These are phyloP conservation scores for Penstemon eatonii DNA, from an alignment of 257 asterid genomes.

Conservation along the genomic window DNA sequence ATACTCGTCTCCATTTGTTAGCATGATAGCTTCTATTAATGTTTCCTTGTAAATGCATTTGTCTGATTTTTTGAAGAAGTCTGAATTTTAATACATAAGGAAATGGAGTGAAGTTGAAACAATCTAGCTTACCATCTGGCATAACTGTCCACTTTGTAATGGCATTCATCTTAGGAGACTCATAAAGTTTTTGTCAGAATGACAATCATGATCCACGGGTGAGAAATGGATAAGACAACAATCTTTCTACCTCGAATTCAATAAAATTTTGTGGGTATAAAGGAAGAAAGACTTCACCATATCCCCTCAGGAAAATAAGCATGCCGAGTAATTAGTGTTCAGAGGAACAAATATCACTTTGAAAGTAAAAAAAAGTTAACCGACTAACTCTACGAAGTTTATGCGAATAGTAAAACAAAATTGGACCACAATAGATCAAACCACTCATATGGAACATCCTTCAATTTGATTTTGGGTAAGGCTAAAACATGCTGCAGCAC, in stretches of 20 bases:
- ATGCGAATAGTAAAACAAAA: constrained; percentile 16
- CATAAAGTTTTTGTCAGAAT: not conserved
- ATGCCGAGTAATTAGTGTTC: not conserved
- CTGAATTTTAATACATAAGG: not conserved
- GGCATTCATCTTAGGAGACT: not conserved
- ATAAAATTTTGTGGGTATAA: not conserved
- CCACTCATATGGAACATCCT: constrained; percentile 28
- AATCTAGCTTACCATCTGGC: too few relatives aligned
- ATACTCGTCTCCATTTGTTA: constrained; percentile 25
- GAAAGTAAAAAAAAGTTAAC: not conserved
- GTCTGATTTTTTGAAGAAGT: not conserved
- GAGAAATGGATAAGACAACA: not conserved
- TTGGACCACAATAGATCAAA: constrained; percentile 29
- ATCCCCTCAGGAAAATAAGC: not conserved
- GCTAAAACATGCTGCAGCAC: constrained; percentile 81
- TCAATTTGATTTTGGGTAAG: constrained; percentile 43
- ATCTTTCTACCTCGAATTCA: not conserved
- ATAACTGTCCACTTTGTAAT: not conserved
- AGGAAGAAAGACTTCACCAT: not conserved
- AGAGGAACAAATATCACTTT: not conserved
- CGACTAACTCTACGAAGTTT: constrained; percentile 29
- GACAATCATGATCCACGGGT: not conserved
- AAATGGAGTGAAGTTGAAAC: not conserved
- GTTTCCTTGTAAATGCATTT: constrained; percentile 15
- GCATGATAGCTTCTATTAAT: constrained; percentile 16